Base-by-base conservation (phyloP, 768 basidiomycete species). In the Suillus cothurnatus region DNA sequence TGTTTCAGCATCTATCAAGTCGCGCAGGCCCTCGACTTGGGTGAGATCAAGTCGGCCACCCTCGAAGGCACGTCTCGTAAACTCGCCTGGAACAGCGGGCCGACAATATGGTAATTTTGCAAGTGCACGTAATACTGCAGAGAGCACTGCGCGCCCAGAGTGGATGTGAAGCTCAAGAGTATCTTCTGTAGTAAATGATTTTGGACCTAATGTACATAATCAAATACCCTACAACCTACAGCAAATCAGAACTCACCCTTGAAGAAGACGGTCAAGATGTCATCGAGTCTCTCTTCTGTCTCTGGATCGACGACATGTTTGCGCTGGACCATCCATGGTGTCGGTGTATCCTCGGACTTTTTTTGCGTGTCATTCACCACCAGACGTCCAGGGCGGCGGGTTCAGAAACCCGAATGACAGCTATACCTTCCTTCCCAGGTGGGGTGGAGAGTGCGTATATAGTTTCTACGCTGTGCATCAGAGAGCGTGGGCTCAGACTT, bases 361-460 rank as follows among this genome's bases (percentile, higher is more conserved):
- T 15, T 49, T 63, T 74, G 63, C 81, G 81, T 0, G 93, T 86
- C 78, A 94, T 81, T 4, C 71, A 73, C 41, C 78, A 75, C 86
- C 89, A 92, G 2, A 93, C 92, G 0, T 77, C 68, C 26, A 83
- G 73, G 0, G 88, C 89, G 52, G 87, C 86, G 1, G 92, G 92
- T 0, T 95, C 95, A 2, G 94, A 95, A 11, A 97, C 80, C 64
- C 95, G 84, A 61, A 96, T 79, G 45, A 97, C 88, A 1, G 89
- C 93, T 21, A 97, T 84, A 19, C 94, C 95, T 4, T 85, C 93
- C 67, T 89, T 94, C 1, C 94, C 95, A 3, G 91, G 87, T 2
- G 94, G 92, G 0, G 94, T 95, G 0, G 94, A 93, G 32, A 95
- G 82, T 1, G 94, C 95, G 73, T 91, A 97, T 55, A 97, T 93